Percentiles rank a stretch among this genome's conserved stretches.
Conservation (phyloP, 805 yeast species). For the Ogataea henricii region DNA sequence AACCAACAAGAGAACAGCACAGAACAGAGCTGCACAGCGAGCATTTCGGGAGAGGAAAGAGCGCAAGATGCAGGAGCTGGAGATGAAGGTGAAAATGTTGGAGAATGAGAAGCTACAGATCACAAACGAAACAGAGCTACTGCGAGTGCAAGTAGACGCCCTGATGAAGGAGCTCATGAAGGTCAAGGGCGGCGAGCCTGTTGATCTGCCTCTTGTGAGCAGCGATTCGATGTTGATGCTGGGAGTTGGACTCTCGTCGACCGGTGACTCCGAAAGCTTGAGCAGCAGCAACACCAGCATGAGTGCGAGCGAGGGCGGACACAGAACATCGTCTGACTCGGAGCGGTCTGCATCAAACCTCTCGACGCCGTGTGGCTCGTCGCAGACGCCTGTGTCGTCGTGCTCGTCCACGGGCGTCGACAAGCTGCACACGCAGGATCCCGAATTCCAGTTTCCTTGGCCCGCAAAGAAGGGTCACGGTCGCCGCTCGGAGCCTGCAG, state of each 20-base stretch:
- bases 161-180: constrained; percentile 64
- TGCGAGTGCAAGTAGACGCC: constrained; percentile 74
- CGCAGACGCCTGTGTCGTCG: constrained; percentile 24
- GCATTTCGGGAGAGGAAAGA: constrained; percentile 96
- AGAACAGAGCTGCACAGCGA: constrained; percentile 97
- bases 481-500: background rate
- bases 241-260: background rate
- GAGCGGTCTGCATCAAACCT: constrained; percentile 19
- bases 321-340: constrained; percentile 18
- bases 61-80: constrained; percentile 79
- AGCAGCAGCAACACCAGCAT: background rate
- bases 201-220: constrained; percentile 4
- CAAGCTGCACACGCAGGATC: background rate
- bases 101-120: constrained; percentile 74
- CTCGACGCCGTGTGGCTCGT: constrained; percentile 19
- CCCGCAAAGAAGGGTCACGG: background rate
- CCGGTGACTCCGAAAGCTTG: background rate
- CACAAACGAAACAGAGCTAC: constrained; percentile 68
- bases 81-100: constrained; percentile 68
- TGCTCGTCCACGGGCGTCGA: constrained; percentile 13
- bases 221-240: background rate
- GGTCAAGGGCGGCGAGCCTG: constrained; percentile 17
- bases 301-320: background rate
- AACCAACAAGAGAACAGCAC: constrained; percentile 89
- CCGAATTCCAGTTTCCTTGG: constrained; percentile 16